These are phyloP conservation scores for Leucocoprinus leucothites DNA, from an alignment of 768 basidiomycete genomes.

Conservation along the genomic window DNA sequence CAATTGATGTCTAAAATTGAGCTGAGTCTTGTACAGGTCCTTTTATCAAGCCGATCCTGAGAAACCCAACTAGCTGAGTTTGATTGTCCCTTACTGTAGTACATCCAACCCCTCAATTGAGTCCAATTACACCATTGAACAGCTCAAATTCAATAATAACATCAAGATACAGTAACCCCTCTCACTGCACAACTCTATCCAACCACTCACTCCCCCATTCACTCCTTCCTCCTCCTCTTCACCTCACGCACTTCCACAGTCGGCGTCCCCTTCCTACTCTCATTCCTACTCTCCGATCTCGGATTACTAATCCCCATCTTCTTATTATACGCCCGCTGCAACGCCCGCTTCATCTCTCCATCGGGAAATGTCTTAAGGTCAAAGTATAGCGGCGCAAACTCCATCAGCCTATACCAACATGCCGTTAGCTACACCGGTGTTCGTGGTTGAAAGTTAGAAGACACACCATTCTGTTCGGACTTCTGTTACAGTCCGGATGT, in stretches of 20 bases:
- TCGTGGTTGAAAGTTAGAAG: conserved; percentile 31
- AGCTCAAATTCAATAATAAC: too few species aligned
- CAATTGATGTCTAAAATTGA: too few species aligned
- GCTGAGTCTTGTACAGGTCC: too few species aligned
- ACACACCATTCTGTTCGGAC: conserved; percentile 80
- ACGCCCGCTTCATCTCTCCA: conserved; percentile 66
- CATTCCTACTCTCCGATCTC: conserved; percentile 18
- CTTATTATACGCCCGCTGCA: conserved; percentile 57
- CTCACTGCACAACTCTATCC: too few species aligned
- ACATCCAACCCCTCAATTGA: too few species aligned
- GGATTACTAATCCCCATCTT: too few species aligned
- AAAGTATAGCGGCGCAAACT: conserved; percentile 55
- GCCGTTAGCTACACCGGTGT: conserved; percentile 12
- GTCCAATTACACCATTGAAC: too few species aligned
- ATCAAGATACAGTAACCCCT: too few species aligned
- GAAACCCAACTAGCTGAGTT: too few species aligned
- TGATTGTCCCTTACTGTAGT: too few species aligned
- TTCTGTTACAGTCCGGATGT: conserved; percentile 90
- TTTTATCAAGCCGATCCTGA: too few species aligned
- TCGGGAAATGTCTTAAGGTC: conserved; percentile 62
- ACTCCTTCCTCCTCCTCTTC: conserved; percentile 28
- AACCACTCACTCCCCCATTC: too few species aligned
- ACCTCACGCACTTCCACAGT: conserved; percentile 21
- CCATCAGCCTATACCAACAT: conserved; percentile 33
- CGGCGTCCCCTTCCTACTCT: conserved; percentile 18